Conservation (phyloP, 495 filamentous ascomycete genomes). For the Aspergillus cristatus region DNA sequence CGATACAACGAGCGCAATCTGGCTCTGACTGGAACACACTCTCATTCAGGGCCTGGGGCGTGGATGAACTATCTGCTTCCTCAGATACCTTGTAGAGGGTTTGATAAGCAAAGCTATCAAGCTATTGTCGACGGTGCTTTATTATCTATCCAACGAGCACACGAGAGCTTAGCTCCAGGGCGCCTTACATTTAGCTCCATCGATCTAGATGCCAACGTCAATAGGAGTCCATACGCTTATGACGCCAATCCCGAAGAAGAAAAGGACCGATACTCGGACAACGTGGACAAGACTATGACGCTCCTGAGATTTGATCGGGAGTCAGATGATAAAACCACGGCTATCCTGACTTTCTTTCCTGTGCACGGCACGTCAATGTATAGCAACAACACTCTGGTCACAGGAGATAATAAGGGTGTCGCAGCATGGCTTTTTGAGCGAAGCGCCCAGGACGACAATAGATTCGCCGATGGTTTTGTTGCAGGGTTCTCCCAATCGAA, state of each 20-base stretch:
- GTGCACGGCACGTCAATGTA: constrained; percentile 89
- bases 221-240: constrained; percentile 84
- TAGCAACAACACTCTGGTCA: constrained; percentile 85
- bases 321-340: constrained; percentile 64
- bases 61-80: constrained; percentile 96
- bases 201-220: constrained; percentile 77
- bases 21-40: constrained; percentile 88
- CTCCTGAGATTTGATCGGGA: constrained; percentile 69
- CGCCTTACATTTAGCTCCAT: constrained; percentile 63
- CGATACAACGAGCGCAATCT: constrained; percentile 77
- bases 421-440: constrained; percentile 82
- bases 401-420: constrained; percentile 94
- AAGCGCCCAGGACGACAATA: constrained; percentile 42
- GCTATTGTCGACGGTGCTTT: constrained; percentile 86
- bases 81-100: constrained; percentile 85
- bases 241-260: constrained; percentile 80
- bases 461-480: constrained; percentile 63
- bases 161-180: constrained; percentile 63
- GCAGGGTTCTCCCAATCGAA: constrained; percentile 93
- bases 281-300: constrained; percentile 84
- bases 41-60: constrained; percentile 83
- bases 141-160: constrained; percentile 71
- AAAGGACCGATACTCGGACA: constrained; percentile 58
- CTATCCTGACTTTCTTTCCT: constrained; percentile 85
- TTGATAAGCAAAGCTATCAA: constrained; percentile 79